Conservation (phyloP, 2,329 filamentous ascomycete genomes). For the Dothiorella sarmentorum region DNA sequence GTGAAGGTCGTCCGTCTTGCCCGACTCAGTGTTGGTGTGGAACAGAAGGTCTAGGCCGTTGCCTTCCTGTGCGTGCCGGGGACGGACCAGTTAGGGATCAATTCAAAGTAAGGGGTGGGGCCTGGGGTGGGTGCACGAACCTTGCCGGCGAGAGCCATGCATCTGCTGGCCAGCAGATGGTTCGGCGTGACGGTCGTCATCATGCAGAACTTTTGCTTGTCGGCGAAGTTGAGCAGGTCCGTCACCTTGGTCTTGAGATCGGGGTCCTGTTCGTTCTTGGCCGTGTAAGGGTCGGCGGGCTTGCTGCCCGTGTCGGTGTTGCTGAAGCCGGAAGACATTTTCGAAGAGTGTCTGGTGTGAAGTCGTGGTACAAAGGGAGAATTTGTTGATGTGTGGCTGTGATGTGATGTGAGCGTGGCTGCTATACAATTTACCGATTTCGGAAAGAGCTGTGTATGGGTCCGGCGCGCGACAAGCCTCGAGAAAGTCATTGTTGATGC, state of each 20-base stretch:
- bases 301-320: slow-evolving; percentile 40
- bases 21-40: slow-evolving; percentile 85
- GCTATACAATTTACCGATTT: background rate
- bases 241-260: slow-evolving; percentile 72
- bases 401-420: background rate
- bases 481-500: background rate
- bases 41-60: slow-evolving; percentile 81
- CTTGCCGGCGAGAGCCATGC: slow-evolving; percentile 79
- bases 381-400: background rate
- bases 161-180: slow-evolving; percentile 71
- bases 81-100: slow-evolving; percentile 2
- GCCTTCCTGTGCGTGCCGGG: slow-evolving; percentile 58
- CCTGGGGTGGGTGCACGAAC: slow-evolving; percentile 44
- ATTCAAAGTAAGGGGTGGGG: background rate
- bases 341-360: background rate
- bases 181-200: slow-evolving; percentile 72
- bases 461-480: background rate
- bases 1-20: slow-evolving; percentile 79
- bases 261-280: slow-evolving; percentile 69
- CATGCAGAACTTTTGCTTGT: slow-evolving; percentile 78
- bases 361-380: background rate
- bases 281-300: slow-evolving; percentile 73
- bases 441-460: background rate
- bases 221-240: slow-evolving; percentile 68
- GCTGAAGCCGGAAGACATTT: slow-evolving; percentile 34